Evolutionary conservation across 2,329 filamentous ascomycete genomes (phyloP), one percentile per base, ranked within the genome.

Genomic region (Samsoniella hepiali): DNA sequence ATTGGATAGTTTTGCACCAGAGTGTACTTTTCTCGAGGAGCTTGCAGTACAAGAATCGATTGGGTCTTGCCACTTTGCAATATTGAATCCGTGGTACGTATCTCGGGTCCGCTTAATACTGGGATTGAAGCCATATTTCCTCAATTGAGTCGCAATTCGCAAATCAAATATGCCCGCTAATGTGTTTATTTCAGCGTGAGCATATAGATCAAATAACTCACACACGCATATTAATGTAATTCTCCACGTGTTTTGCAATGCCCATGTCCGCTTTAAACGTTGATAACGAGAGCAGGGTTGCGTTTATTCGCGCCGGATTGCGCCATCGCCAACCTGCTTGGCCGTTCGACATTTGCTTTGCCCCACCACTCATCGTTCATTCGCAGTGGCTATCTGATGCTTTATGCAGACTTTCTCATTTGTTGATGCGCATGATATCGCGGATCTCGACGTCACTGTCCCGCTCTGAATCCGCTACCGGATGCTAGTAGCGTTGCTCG

Each of bases 1-100:
- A 86, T 72, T 2, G 74, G 70, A 68, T 84, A 77, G 6, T 78
- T 74, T 0, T 40, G 1, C 0, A 53, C 31, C 8, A 64, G 22
- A 8, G 9, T 31, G n/a, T 64, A 64, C 45, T 32, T 45, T 27
- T 62, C 5, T 17, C 34, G 42, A 13, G 63, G 63, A 5, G 17
- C 63, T 8, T 58, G 13, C 3, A 64, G 47, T 7, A 64, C 1
- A 3, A 64, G 42, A 3, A 32, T 38, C 47, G 44, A 51, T 3
- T 64, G 63, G 5, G 8, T 29, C 22, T 38, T 32, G 9, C 31
- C 7, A 2, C 4, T 22, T 10, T 50, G 13, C 17, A 11, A n/a
- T 15, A 5, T 36, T 22, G 13, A n/a, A 3, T 53, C 6, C 5
- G 1, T 4, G 17, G 29, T 32, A 3, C 32, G 4, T 11, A n/a